phyloP scores from a whole-genome alignment of 2,329 filamentous ascomycete genomes.

The Fusarium coicis region DNA sequence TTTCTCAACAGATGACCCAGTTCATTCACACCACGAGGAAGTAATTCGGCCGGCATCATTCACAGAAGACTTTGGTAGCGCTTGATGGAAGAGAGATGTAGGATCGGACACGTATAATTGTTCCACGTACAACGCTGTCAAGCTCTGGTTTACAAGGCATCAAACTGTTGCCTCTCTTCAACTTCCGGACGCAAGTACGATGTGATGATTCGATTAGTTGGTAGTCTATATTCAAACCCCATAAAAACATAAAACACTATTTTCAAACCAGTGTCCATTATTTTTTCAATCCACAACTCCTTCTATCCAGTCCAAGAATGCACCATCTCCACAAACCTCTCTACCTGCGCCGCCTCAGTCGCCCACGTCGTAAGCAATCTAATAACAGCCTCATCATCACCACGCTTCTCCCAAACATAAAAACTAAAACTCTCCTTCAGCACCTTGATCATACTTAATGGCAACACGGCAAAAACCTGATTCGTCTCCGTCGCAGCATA shows the following conservation, averaged over 20 bases:
- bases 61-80: not conserved
- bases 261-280: not conserved
- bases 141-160: not conserved
- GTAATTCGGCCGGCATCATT: not conserved
- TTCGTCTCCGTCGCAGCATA: constrained; percentile 61
- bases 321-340: constrained; percentile 47
- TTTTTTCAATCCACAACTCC: too few relatives aligned
- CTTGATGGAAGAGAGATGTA: not conserved
- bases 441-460: constrained; percentile 49
- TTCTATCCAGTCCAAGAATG: constrained; percentile 19
- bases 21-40: not conserved
- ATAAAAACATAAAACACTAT: not conserved
- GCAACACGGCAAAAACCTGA: constrained; percentile 61
- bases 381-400: constrained; percentile 53
- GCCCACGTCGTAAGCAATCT: constrained; percentile 63
- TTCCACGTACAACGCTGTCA: not conserved
- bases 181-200: not conserved
- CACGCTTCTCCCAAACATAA: constrained; percentile 59
- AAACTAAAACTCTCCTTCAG: constrained; percentile 58
- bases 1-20: not conserved
- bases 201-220: not conserved
- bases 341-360: constrained; percentile 55
- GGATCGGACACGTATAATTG: not conserved
- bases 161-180: not conserved
- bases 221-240: not conserved